Conservation (phyloP, 2,329 filamentous ascomycete species). For the Pseudocercospora vitis region DNA sequence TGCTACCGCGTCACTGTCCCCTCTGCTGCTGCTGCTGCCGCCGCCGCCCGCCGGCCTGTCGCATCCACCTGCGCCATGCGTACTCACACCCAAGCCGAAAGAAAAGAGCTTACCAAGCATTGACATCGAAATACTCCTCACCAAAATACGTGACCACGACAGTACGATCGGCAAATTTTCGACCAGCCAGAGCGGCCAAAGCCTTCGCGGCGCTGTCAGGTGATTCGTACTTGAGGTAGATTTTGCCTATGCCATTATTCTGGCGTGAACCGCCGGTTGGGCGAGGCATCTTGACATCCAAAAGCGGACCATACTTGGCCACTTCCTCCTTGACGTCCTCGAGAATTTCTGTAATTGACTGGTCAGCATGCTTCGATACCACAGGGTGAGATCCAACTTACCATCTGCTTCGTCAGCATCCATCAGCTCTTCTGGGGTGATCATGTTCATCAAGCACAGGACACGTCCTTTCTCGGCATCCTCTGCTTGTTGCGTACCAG, state of each 20-base stretch:
- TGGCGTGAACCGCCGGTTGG: conserved; percentile 80
- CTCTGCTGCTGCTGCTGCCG: not conserved
- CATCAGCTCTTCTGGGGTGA: conserved; percentile 90
- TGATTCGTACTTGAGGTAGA: conserved; percentile 89
- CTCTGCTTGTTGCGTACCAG: conserved; percentile 75
- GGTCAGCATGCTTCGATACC: conserved; percentile 4
- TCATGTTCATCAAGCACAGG: conserved; percentile 95
- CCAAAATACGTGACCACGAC: conserved; percentile 96
- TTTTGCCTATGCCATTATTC: conserved; percentile 90
- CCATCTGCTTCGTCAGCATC: conserved; percentile 95
- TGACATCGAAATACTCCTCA: conserved; percentile 95
- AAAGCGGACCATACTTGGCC: conserved; percentile 78
- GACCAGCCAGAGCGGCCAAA: conserved; percentile 82
- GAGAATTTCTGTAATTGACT: conserved; percentile 71
- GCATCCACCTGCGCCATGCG: conserved; percentile 6
- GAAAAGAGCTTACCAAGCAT: conserved; percentile 66
- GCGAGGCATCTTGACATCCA: conserved; percentile 90
- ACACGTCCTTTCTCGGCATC: conserved; percentile 80
- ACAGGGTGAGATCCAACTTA: conserved; percentile 44
- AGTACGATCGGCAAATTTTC: conserved; percentile 94
- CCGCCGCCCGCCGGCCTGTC: not conserved
- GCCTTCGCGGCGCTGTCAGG: conserved; percentile 78
- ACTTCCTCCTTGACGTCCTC: conserved; percentile 95
- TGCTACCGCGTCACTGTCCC: no score
- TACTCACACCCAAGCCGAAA: not conserved